Percentiles rank a stretch among this genome's conserved stretches.
Conservation (phyloP, 192 early-diverging fungal genomes). For the Backusella westeae region DNA sequence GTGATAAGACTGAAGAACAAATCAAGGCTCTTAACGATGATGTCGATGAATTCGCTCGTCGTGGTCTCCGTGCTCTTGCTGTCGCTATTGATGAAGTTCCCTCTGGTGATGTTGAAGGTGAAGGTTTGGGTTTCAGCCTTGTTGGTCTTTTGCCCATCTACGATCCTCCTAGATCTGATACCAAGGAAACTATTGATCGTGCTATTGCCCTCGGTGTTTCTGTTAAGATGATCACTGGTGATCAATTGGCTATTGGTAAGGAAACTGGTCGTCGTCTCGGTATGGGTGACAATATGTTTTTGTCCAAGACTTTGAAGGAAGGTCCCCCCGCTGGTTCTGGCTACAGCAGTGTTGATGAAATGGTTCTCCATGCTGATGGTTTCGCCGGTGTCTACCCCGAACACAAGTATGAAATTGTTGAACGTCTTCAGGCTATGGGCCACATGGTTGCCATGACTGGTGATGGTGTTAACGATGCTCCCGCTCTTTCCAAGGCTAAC, state of each 20-base stretch:
- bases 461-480: conserved; percentile 72
- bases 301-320: conserved; percentile 60
- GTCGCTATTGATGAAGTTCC: conserved; percentile 70
- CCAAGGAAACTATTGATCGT: conserved; percentile 75
- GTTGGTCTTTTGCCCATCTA: conserved; percentile 72
- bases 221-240: conserved; percentile 95
- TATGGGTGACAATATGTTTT: conserved; percentile 72
- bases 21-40: conserved; percentile 45
- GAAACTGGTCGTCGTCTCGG: conserved; percentile 68
- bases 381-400: conserved; percentile 64
- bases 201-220: conserved; percentile 69
- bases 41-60: conserved; percentile 63
- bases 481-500: conserved; percentile 67
- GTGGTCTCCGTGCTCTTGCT: conserved; percentile 72
- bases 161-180: conserved; percentile 74
- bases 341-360: conserved; percentile 52
- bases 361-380: conserved; percentile 60
- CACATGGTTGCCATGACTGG: conserved; percentile 72
- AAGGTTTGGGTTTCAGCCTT: conserved; percentile 64
- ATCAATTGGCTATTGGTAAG: conserved; percentile 86
- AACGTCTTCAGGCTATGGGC: conserved; percentile 63
- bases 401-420: conserved; percentile 69
- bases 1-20: conserved; percentile 62
- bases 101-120: conserved; percentile 54
- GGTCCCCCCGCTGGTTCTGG: conserved; percentile 58